phyloP scores from a whole-genome alignment of 441 rosid genomes.

The Gossypium gossypioides region DNA sequence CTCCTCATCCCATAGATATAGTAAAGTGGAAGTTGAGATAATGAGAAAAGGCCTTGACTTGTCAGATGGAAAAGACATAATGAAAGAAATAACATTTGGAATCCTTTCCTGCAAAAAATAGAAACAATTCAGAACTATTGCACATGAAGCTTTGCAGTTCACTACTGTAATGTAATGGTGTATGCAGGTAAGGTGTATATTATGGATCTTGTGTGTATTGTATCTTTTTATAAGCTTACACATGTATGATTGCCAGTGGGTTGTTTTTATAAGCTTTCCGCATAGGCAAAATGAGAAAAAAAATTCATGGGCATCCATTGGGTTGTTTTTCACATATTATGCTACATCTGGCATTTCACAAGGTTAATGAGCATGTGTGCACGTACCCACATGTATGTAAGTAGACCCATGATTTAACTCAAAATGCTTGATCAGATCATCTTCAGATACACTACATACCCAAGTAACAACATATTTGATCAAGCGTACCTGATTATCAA shows the following conservation, averaged over 20 bases:
- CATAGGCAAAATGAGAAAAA: background rate
- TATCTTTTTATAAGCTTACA: background rate
- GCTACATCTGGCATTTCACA: background rate
- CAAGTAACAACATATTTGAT: background rate
- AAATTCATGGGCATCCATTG: background rate
- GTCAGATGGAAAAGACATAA: slow-evolving; percentile 25
- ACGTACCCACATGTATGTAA: background rate
- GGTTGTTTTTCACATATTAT: background rate
- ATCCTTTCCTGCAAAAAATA: slow-evolving; percentile 41
- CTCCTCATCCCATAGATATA: slow-evolving; percentile 43
- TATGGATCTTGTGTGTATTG: background rate
- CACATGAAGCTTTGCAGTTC: background rate
- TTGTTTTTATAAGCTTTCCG: background rate
- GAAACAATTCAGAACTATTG: background rate
- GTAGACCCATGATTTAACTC: background rate
- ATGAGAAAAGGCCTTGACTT: slow-evolving; percentile 38
- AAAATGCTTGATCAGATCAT: background rate
- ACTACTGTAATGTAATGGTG: background rate
- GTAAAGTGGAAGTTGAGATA: slow-evolving; percentile 32
- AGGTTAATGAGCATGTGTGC: background rate
- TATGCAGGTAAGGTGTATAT: background rate
- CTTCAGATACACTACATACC: background rate
- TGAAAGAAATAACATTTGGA: slow-evolving; percentile 31
- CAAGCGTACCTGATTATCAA: slow-evolving; percentile 39
- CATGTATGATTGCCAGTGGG: background rate